These are phyloP conservation scores for Candida rishiriensis DNA, from an alignment of 805 yeast species.

Conservation along the genomic window DNA sequence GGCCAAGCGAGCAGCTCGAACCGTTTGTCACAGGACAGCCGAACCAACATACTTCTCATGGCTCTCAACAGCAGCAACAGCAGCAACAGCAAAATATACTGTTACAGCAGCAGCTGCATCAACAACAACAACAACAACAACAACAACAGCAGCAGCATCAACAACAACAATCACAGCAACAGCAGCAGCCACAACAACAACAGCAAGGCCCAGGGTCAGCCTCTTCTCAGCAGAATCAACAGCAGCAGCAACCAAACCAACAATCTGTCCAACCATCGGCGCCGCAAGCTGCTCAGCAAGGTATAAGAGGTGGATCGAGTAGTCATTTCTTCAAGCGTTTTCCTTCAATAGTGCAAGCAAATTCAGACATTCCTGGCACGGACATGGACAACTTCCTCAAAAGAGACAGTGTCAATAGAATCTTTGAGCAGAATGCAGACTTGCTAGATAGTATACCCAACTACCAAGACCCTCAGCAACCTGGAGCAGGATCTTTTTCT, in stretches of 20 bases:
- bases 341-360: conserved; percentile 27
- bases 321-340: conserved; percentile 27
- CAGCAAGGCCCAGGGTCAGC: neutral
- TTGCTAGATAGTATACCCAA: conserved; percentile 24
- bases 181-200: conserved; percentile 2
- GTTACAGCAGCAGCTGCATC: conserved; percentile 9
- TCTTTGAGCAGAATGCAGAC: conserved; percentile 25
- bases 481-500: neutral
- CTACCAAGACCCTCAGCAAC: conserved; percentile 18
- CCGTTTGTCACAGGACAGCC: conserved; percentile 36
- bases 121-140: conserved; percentile 13
- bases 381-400: conserved; percentile 34
- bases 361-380: conserved; percentile 22
- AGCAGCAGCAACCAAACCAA: conserved; percentile 1
- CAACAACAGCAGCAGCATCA: conserved; percentile 16
- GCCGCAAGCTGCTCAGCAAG: conserved; percentile 4
- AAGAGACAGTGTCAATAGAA: conserved; percentile 29
- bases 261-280: neutral
- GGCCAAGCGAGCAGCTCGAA: conserved; percentile 49
- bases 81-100: conserved; percentile 13
- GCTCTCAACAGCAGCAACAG: conserved; percentile 11
- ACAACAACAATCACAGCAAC: conserved; percentile 9
- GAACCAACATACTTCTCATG: neutral
- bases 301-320: conserved; percentile 23
- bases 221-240: neutral